Base-by-base conservation (phyloP, 2,329 filamentous ascomycete genomes). In the Mariannaea elegans region DNA sequence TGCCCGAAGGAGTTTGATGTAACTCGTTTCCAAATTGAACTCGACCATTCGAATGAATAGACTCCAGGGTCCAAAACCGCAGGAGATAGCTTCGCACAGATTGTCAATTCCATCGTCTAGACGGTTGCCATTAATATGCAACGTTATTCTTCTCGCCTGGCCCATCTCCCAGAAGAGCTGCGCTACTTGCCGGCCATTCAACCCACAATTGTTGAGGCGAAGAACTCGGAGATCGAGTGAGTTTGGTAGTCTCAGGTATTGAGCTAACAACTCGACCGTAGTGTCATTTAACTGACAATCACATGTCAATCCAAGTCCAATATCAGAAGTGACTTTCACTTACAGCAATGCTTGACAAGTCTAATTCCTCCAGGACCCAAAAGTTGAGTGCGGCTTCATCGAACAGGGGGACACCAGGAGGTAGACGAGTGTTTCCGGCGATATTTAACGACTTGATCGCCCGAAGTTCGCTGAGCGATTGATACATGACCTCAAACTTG, bases 31-130 rank as follows among this genome's bases (percentile, higher is more conserved):
- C 36, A 80, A 72, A 18, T 76, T 75, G 64, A 87, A 86, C 61
- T 86, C 83, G n/a, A 86, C 75, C 83, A 87, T 86, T 62, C 85
- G 81, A 61, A 86, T 72, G 62, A 82, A 81, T 19, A 87, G 72
- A 21, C 78, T 80, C 61, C 77, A 80, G 1, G 83, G 83, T 1
- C 82, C 81, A 61, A 80, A 78, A 13, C 80, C 80, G 51, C 75
- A 72, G 1, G 77, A 73, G 23, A 87, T 79, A 7, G 82, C 79
- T 18, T 77, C 74, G 19, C 81, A 82, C 54, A 86, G 73, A 50
- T 83, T 77, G 16, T 81, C 81, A 27, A 85, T 80, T 2, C 81
- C 83, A 10, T 78, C 75, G 57, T 87, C 84, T 3, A 87, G 73
- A 2, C 80, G 81, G 64, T 85, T 87, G 27, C 79, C 80, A 64